phyloP scores from a whole-genome alignment of 345 rosid genomes.

The Eucalyptus pauciflora region DNA sequence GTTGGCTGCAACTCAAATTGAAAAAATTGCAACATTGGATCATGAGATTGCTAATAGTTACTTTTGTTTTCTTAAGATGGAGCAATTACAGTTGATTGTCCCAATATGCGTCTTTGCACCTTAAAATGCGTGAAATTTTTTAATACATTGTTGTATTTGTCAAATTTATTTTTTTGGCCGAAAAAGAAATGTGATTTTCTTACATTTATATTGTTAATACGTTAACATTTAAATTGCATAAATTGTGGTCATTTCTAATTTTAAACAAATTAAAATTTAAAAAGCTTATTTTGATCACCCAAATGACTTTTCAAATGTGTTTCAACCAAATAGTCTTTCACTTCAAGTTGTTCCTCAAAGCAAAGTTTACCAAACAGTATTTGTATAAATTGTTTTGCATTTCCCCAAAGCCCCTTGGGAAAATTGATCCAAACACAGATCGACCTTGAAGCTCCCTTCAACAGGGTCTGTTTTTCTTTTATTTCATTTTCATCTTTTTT shows the following conservation, averaged over 20 bases:
- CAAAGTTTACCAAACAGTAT: too few species aligned
- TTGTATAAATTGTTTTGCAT: background rate
- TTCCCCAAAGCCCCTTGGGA: fast-evolving
- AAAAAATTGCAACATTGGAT: background rate
- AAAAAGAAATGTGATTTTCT: background rate
- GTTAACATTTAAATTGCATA: background rate
- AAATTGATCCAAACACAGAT: conserved; percentile 7
- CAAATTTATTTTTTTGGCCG: background rate
- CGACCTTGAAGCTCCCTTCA: too few species aligned
- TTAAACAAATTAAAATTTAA: too few species aligned
- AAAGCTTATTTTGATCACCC: too few species aligned
- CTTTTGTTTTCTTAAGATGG: background rate
- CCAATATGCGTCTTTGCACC: background rate
- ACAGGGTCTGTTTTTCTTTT: too few species aligned
- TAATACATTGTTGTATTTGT: background rate
- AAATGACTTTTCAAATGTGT: background rate
- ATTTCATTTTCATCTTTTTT: too few species aligned
- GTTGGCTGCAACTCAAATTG: background rate
- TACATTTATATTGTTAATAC: background rate
- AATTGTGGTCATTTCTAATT: background rate
- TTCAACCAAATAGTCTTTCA: background rate
- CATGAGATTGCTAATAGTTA: too few species aligned
- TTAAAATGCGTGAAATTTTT: background rate
- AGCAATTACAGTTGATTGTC: background rate
- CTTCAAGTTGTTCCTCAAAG: too few species aligned